A percentile compares a stretch with the other conserved stretches of the same genome.
Evolutionary conservation across 2,329 filamentous ascomycete genomes (phyloP).

Genomic region (Acephala macrosclerotiorum): DNA sequence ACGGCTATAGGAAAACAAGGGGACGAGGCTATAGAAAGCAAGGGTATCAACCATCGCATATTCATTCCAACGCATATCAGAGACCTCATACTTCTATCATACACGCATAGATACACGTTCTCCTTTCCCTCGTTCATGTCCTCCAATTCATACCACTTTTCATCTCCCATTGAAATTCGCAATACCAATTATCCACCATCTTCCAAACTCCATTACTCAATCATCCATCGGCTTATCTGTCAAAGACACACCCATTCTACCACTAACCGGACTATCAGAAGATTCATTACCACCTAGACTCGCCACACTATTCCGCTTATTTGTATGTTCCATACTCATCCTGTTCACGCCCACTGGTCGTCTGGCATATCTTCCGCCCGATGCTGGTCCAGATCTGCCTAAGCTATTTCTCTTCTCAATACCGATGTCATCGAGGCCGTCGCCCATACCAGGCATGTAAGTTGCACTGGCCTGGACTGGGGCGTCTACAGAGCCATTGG

Average conservation of each 20-base stretch:
- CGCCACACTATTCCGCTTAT: conserved; percentile 42
- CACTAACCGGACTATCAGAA: conserved; percentile 39
- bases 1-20: too few relatives aligned
- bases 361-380: conserved; percentile 54
- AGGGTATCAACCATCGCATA: conserved; percentile 36
- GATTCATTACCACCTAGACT: conserved; percentile 46
- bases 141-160: conserved; percentile 7
- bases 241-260: conserved; percentile 66
- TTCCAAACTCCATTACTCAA: conserved; percentile 58
- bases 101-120: conserved; percentile 32
- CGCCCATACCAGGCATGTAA: conserved; percentile 41
- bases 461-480: conserved; percentile 38
- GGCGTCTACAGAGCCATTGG: conserved; percentile 32
- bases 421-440: conserved; percentile 31
- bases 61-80: conserved; percentile 21
- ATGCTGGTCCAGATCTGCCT: conserved; percentile 60
- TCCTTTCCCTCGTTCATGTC: neutral
- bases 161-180: neutral
- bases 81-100: conserved; percentile 33
- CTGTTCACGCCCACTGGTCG: conserved; percentile 41
- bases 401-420: conserved; percentile 72
- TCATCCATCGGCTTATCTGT: conserved; percentile 83
- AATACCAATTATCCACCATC: neutral
- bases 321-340: conserved; percentile 40
- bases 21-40: conserved; percentile 13